These are phyloP conservation scores for Lactarius pseudohatsudake DNA, from an alignment of 768 basidiomycete genomes.

Conservation along the genomic window DNA sequence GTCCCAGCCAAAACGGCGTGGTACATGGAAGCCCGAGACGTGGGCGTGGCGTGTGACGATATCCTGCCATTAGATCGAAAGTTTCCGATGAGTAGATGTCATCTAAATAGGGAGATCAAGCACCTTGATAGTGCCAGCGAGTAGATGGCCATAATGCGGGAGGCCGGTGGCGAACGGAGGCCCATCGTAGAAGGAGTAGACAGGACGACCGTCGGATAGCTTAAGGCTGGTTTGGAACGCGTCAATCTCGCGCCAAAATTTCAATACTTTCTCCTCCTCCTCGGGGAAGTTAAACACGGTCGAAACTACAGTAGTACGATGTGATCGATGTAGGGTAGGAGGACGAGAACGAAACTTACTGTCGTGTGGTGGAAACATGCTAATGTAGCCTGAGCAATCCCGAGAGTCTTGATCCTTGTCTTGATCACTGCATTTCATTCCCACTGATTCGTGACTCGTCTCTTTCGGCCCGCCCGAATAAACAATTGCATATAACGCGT, in stretches of 20 bases:
- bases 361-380: conserved; percentile 61
- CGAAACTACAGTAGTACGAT: conserved; percentile 52
- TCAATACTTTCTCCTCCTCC: conserved; percentile 88
- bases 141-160: conserved; percentile 93
- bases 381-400: background rate
- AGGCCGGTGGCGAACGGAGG: conserved; percentile 96
- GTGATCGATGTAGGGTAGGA: conserved; percentile 15
- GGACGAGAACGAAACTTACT: conserved; percentile 45
- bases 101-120: conserved; percentile 29
- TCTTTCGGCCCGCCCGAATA: background rate
- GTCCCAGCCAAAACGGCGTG: conserved; percentile 97
- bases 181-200: conserved; percentile 95
- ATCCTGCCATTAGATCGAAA: conserved; percentile 55
- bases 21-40: conserved; percentile 88
- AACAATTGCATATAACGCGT: conserved; percentile 21
- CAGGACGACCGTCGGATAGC: conserved; percentile 86
- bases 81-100: conserved; percentile 14
- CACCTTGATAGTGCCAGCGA: conserved; percentile 93
- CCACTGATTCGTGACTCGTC: conserved; percentile 2
- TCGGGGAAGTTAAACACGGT: conserved; percentile 78
- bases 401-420: background rate
- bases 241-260: conserved; percentile 95
- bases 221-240: conserved; percentile 94
- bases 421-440: background rate
- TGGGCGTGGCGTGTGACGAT: conserved; percentile 96